Base-by-base conservation (phyloP, 2,329 filamentous ascomycete genomes). In the Exophiala bonariae region DNA sequence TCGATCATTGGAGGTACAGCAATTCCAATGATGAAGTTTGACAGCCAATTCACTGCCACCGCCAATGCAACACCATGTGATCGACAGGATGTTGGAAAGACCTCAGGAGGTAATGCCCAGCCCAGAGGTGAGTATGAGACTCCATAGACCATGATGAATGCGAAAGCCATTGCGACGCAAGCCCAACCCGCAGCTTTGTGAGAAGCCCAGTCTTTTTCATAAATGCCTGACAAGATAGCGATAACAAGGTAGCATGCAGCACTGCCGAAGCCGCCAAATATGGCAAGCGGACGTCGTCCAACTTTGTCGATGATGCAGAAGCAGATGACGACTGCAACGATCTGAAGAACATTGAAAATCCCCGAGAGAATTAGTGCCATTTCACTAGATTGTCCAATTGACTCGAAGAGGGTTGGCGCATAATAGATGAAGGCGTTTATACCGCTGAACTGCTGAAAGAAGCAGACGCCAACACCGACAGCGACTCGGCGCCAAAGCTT, bases 1-100 rank as follows among this genome's bases (percentile, higher is more conserved):
- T 78, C 66, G 16, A 87, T 76, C 31, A 86, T 75, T 1, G 82
- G 75, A 0, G 83, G 84, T 0, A 81, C 85, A 19, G 85, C 76
- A 57, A 86, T 75, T 28, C 84, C 68, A 19, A 83, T 79, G 41
- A 82, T 76, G 54, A 85, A 84, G 61, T 85, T 83, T 59, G 77
- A 79, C 2, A 83, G 63, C 74, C 84, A 87, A 64, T 81, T 84
- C 3, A 75, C 76, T 47, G 76, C 79, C 0, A 81, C 85, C 0
- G 80, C 80, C 1, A 86, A 66, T 1, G 81, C 82, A 0, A 84
- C 81, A 26, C 83, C 85, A 61, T 86, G 87, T 3, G 82, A 81
- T 6, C 82, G 72, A 1, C 79, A 66, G 0, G 72, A 74, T 1
- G 75, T 76, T 0, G 80, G 80, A 41, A 68, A 72, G 1, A 70